Base-by-base conservation (phyloP, 768 basidiomycete species). In the Kwoniella dejecticola region DNA sequence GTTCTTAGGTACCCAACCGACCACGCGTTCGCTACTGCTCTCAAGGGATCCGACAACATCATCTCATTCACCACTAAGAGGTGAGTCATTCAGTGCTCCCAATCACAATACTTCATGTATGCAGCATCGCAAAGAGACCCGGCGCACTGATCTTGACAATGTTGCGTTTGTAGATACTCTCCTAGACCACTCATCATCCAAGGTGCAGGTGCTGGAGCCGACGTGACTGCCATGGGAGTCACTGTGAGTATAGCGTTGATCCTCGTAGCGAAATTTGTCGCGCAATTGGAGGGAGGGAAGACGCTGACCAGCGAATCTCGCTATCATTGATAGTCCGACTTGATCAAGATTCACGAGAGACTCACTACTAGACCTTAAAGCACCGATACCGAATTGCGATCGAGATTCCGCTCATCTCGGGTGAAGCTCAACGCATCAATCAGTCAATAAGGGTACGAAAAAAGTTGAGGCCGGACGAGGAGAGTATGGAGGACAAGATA, bases 211-310 rank as follows among this genome's bases (percentile, higher is more conserved):
- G 96, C 96, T 0, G 96, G 96, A n/a, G 92, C 92, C 0, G 92
- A 89, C 24, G 95, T 98, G 13, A 99, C 96, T 30, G 96, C 96
- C 0, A 98, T 98, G 91, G 96, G 96, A 7, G 93, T 97, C 15
- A 83, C 95, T 19, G 75, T 75, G 63, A 72, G 77, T 70, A 7
- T 7, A 36, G n/a, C n/a, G n/a, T n/a, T n/a, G n/a, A n/a, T n/a
- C n/a, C n/a, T n/a, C n/a, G n/a, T n/a, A n/a, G n/a, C n/a, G n/a
- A n/a, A n/a, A n/a, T n/a, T n/a, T n/a, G n/a, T 38, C 36, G 36
- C 8, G n/a, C 5, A 3, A 36, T 29, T 40, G 17, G 12, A 17
- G 29, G 7, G 4, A n/a, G 26, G 19, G 26, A 8, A 38, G 8
- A n/a, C 29, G 52, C 54, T 63, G 30, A 67, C n/a, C 33, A 7